Evolutionary conservation across 768 basidiomycete genomes (phyloP).

Genomic region (Phlebiopsis flavidoalba): DNA sequence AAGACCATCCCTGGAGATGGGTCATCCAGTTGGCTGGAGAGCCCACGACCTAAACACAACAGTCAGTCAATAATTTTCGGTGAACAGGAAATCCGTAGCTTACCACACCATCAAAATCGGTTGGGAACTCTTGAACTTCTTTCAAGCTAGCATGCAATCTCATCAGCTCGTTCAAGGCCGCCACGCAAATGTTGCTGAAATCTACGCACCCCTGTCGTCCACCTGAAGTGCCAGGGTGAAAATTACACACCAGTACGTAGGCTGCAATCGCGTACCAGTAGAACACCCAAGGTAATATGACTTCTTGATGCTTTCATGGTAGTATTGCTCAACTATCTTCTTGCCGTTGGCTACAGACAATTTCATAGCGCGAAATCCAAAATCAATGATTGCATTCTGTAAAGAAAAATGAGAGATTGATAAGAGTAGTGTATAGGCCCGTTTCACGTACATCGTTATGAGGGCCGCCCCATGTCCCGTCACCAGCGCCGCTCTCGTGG

Average conservation of each 20-base stretch:
- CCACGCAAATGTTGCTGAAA: neutral
- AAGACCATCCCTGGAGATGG: slow-evolving; percentile 18
- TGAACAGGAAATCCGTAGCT: no score
- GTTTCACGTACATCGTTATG: slow-evolving; percentile 4
- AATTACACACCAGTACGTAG: neutral
- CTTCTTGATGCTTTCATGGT: slow-evolving; percentile 8
- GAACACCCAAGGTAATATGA: slow-evolving; percentile 20
- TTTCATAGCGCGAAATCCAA: neutral
- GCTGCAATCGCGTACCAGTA: slow-evolving; percentile 5
- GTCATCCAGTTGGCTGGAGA: slow-evolving; percentile 25
- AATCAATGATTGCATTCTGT: neutral
- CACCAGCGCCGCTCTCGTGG: neutral
- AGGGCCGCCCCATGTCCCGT: slow-evolving; percentile 2
- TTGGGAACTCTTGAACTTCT: neutral
- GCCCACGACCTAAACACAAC: slow-evolving; percentile 20
- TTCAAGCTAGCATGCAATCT: neutral
- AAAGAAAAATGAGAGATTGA: neutral
- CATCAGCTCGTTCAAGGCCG: neutral
- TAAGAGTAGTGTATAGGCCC: no score
- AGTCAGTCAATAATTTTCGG: neutral
- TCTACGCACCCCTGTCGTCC: neutral
- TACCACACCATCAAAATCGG: neutral
- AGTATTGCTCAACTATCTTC: slow-evolving; percentile 15
- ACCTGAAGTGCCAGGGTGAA: neutral
- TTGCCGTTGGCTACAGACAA: slow-evolving; percentile 2